Evolutionary conservation across 1,284 basidiomycete genomes (phyloP).

Genomic region (Stereum hirsutum): DNA sequence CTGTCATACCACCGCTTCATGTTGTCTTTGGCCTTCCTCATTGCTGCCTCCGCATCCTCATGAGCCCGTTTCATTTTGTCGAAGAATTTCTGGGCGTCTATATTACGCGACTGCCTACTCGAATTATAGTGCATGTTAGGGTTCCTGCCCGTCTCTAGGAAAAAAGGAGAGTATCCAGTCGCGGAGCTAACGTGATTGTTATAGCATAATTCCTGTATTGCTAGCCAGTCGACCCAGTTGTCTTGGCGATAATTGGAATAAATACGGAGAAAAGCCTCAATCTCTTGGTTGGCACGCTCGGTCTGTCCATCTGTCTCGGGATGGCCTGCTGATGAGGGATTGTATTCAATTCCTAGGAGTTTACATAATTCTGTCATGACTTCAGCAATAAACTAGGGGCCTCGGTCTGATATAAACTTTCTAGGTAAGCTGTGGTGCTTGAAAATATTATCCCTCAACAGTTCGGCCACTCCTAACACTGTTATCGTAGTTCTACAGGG

Average conservation of each 20-base stretch:
- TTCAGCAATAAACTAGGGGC: background rate
- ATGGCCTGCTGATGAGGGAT: background rate
- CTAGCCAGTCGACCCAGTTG: background rate
- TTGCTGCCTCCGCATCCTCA: no score
- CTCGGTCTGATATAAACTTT: background rate
- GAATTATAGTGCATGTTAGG: no score
- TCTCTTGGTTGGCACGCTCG: background rate
- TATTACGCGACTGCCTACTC: no score
- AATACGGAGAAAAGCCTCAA: background rate
- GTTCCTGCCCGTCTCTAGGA: no score
- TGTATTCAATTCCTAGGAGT: background rate
- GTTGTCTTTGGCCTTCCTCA: no score
- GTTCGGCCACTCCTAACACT: background rate
- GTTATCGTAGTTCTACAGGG: background rate
- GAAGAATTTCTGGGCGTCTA: no score
- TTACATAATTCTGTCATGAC: background rate
- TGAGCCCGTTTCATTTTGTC: no score
- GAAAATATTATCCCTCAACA: background rate
- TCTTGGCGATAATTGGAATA: background rate
- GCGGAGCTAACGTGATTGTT: no score
- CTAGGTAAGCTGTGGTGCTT: background rate
- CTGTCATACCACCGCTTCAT: no score
- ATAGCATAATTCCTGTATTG: no score
- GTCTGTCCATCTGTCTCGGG: background rate
- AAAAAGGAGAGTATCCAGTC: no score